phyloP scores from a whole-genome alignment of 495 filamentous ascomycete species.

The Aspergillus panamensis region DNA sequence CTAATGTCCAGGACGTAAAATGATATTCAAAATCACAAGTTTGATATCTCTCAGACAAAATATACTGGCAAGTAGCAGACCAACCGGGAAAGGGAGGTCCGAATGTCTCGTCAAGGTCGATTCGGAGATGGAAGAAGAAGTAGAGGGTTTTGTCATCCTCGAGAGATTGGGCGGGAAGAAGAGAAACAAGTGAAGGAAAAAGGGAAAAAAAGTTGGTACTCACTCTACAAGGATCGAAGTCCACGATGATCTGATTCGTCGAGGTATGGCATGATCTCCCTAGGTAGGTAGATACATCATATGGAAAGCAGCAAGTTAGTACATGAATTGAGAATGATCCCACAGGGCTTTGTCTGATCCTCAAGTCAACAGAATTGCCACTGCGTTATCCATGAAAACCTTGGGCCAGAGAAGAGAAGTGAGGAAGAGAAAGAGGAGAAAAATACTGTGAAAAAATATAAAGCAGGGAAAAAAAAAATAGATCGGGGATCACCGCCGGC shows the following conservation, averaged over 20 bases:
- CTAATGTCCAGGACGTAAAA: background rate
- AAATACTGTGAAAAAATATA: slow-evolving; percentile 18
- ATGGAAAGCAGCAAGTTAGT: background rate
- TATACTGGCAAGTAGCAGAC: slow-evolving; percentile 99
- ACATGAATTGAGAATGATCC: slow-evolving; percentile 1
- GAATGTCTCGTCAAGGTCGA: slow-evolving; percentile 89
- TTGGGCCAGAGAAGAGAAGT: slow-evolving; percentile 1
- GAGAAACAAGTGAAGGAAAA: slow-evolving; percentile 21
- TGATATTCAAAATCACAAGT: slow-evolving; percentile 1
- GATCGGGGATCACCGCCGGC: slow-evolving; percentile 7
- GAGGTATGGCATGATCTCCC: slow-evolving; percentile 16
- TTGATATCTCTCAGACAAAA: slow-evolving; percentile 70
- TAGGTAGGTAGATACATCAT: too few species aligned
- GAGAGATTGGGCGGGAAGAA: slow-evolving; percentile 27
- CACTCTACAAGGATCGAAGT: slow-evolving; percentile 20
- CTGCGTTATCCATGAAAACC: background rate
- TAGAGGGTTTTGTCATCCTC: slow-evolving; percentile 77
- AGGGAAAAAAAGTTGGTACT: slow-evolving; percentile 21
- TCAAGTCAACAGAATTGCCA: background rate
- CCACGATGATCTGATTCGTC: slow-evolving; percentile 23
- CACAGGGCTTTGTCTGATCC: slow-evolving; percentile 3
- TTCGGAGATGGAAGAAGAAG: slow-evolving; percentile 93
- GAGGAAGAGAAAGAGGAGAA: slow-evolving; percentile 16
- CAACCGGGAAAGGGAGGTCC: slow-evolving; percentile 64
- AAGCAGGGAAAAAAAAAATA: slow-evolving; percentile 32